Base-by-base conservation (phyloP, 768 basidiomycete species). In the Suillus weaverae region DNA sequence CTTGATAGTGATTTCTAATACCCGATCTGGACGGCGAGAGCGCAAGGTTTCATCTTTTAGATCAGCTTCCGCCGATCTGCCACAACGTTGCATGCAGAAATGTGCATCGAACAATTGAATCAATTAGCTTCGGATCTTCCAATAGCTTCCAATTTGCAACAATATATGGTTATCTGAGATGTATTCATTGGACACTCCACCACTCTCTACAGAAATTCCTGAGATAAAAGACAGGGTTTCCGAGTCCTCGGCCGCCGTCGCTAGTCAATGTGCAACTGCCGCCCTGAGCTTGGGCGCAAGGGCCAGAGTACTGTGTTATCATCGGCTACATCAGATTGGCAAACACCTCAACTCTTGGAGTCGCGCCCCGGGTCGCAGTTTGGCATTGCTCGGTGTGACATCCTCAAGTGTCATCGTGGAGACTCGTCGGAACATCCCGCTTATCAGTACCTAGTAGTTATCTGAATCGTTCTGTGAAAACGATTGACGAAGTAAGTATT, bases 1-100 rank as follows among this genome's bases (percentile, higher is more conserved):
- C 13, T 51, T 53, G 53, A 33, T 54, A 54, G 53, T 33, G 20
- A 3, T 33, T 33, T 35, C 55, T 56, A 6, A 38, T 56, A 38
- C 55, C 35, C 22, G 13, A 54, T 54, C 32, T 5, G 32, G 53
- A 26, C 48, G 26, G 11, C 48, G 44, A 26, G 22, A 54, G 53
- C 8, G 32, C 18, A 32, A 33, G 53, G 32, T 33, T 33, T n/a
- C 54, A 33, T 33, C 33, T 55, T 33, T 35, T 14, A 39, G 38
- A 57, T 57, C 56, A 57, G 22, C 16, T 57, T 26, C 56, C 22
- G 36, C 51, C 53, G 56, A 57, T 57, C 56, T 57, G 36, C 26
- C 26, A 26, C 38, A 54, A 54, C 32, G 50, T 51, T 51, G 48
- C 46, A 46, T 50, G 22, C n/a, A 46, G n/a, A 22, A 22, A n/a